Conservation (phyloP, 2,329 filamentous ascomycete genomes). For the Botryotinia calthae region DNA sequence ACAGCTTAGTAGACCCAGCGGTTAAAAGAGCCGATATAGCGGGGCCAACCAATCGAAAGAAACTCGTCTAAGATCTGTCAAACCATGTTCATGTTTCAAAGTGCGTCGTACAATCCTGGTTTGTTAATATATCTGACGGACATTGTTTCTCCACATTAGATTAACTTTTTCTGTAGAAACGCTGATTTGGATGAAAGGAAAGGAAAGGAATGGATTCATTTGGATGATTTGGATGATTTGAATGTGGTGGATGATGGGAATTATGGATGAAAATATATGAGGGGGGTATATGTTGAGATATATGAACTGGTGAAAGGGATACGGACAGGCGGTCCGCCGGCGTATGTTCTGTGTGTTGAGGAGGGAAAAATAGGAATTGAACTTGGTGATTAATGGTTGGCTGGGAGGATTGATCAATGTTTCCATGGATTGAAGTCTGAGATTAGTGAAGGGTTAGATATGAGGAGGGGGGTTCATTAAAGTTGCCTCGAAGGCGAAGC, state of each 20-base stretch:
- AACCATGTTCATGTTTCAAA: constrained; percentile 8
- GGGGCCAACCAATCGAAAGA: neutral
- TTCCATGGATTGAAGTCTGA: neutral
- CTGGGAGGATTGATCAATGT: neutral
- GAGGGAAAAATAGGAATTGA: neutral
- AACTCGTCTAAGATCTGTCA: constrained; percentile 4
- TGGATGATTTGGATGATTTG: neutral
- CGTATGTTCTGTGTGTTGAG: neutral
- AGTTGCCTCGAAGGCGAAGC: neutral
- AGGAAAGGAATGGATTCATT: neutral
- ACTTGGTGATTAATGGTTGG: neutral
- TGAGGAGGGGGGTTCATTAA: neutral
- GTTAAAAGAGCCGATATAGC: neutral
- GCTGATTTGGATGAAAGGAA: neutral
- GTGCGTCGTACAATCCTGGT: neutral
- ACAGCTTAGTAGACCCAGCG: neutral
- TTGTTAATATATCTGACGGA: constrained; percentile 18
- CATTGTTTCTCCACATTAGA: constrained; percentile 13
- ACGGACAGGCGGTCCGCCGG: constrained; percentile 7
- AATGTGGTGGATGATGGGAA: neutral
- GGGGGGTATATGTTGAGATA: neutral
- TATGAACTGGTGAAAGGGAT: neutral
- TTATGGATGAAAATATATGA: neutral
- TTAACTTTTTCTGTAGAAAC: neutral
- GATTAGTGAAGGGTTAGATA: neutral